A percentile compares a stretch with the other conserved stretches of the same genome.
Conservation (phyloP, 495 filamentous ascomycete species). For the Penicillium pancosmium region DNA sequence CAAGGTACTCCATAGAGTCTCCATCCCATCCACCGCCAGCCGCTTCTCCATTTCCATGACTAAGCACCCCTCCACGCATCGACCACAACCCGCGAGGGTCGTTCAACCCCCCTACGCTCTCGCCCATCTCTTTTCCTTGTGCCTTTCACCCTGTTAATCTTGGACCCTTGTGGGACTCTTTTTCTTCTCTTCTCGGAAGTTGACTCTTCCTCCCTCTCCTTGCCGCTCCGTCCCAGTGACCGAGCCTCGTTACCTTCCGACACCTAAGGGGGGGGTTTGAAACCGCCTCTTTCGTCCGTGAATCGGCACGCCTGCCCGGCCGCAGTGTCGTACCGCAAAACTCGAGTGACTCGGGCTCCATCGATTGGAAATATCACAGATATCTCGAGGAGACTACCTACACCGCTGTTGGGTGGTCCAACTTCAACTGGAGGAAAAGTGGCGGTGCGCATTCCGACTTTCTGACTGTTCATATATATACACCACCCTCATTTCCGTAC, state of each 20-base stretch:
- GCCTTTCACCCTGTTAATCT: slow-evolving; percentile 3
- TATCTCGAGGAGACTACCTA: slow-evolving; percentile 15
- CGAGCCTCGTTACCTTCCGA: slow-evolving; percentile 12
- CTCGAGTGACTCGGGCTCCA: slow-evolving; percentile 49
- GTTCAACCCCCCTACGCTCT: slow-evolving; percentile 9
- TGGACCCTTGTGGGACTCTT: slow-evolving; percentile 1
- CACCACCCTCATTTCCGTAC: slow-evolving; percentile 20
- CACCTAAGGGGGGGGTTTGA: slow-evolving; percentile 19
- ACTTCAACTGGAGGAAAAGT: slow-evolving; percentile 8
- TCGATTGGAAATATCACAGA: slow-evolving; percentile 20
- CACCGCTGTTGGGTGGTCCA: background rate
- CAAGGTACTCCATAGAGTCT: background rate
- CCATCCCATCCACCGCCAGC: background rate
- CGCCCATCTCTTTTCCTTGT: slow-evolving; percentile 17
- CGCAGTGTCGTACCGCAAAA: slow-evolving; percentile 59
- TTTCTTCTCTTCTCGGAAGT: slow-evolving; percentile 18
- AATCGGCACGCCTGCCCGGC: slow-evolving; percentile 39
- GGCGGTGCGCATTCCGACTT: slow-evolving; percentile 23
- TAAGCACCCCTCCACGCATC: slow-evolving; percentile 4
- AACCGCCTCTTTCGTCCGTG: slow-evolving; percentile 22
- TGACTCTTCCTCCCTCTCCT: slow-evolving; percentile 20
- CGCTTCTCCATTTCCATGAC: slow-evolving; percentile 1
- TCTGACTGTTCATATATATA: slow-evolving; percentile 19
- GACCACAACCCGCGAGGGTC: background rate
- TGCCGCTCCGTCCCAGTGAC: slow-evolving; percentile 26